Conservation (phyloP, 371 early-diverging fungal species). For the Blakeslea trispora region DNA sequence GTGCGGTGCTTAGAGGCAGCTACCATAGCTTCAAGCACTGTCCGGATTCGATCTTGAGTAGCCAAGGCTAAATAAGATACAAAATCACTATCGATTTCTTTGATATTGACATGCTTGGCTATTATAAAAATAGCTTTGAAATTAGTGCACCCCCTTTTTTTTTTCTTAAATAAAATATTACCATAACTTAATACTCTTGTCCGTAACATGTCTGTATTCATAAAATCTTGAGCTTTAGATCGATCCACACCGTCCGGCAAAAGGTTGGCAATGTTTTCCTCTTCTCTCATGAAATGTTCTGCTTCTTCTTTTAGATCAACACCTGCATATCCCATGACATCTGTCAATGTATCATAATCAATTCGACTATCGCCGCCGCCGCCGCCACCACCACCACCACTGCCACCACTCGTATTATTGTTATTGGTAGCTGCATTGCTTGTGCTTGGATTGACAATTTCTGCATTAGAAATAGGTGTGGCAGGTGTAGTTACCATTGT, state of each 20-base stretch:
- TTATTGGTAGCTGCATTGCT: conserved; percentile 21
- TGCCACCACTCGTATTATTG: conserved; percentile 19
- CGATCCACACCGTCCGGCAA: conserved; percentile 47
- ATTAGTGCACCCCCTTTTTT: not conserved
- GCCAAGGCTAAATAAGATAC: conserved; percentile 73
- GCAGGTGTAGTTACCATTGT: not conserved
- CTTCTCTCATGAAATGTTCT: conserved; percentile 52
- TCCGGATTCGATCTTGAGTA: conserved; percentile 67
- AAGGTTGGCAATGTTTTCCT: conserved; percentile 26
- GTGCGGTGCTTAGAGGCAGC: conserved; percentile 74
- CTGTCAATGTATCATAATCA: conserved; percentile 70
- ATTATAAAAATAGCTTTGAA: not conserved
- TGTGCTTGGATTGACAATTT: conserved; percentile 8
- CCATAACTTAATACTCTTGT: conserved; percentile 48
- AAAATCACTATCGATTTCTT: conserved; percentile 65
- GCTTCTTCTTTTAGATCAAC: conserved; percentile 78
- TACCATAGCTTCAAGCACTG: conserved; percentile 68
- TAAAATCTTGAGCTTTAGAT: conserved; percentile 58
- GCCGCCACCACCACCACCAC: conserved; percentile 33
- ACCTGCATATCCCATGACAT: conserved; percentile 88
- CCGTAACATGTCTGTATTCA: conserved; percentile 49
- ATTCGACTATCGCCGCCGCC: conserved; percentile 43
- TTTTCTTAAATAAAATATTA: conserved; percentile 21
- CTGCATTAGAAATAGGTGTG: conserved; percentile 8
- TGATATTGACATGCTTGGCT: conserved; percentile 43